A percentile compares a stretch with the other conserved stretches of the same genome.
These are phyloP conservation scores for Avicennia marina DNA, from an alignment of 257 asterid genomes.

Conservation along the genomic window DNA sequence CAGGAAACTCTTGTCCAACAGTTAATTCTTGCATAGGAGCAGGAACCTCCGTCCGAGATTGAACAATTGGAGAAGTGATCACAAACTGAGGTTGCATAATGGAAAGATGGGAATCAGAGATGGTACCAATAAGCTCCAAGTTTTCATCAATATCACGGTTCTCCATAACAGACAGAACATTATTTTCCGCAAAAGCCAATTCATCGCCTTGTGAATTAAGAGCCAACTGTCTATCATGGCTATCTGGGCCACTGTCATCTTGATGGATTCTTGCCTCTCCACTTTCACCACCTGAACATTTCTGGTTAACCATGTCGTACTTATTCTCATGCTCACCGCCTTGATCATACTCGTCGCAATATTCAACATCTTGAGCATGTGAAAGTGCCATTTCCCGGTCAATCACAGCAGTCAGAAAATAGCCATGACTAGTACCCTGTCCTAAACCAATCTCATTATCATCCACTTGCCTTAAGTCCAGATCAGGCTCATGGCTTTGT, in stretches of 20 bases:
- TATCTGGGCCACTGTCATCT: slow-evolving; percentile 23
- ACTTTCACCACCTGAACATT: slow-evolving; percentile 17
- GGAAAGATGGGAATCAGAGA: slow-evolving; percentile 22
- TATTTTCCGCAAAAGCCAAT: slow-evolving; percentile 29
- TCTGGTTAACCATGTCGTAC: slow-evolving; percentile 25
- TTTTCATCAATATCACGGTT: slow-evolving; percentile 29
- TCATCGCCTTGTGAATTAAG: slow-evolving; percentile 28
- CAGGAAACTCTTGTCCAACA: slow-evolving; percentile 94
- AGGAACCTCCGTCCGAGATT: slow-evolving; percentile 53
- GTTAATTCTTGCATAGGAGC: slow-evolving; percentile 62
- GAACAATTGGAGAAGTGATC: slow-evolving; percentile 62
- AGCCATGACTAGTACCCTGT: slow-evolving; percentile 19
- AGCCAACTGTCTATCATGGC: slow-evolving; percentile 27
- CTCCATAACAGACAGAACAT: slow-evolving; percentile 35
- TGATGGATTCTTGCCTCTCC: slow-evolving; percentile 22
- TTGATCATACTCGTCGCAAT: slow-evolving; percentile 22
- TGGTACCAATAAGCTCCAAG: slow-evolving; percentile 30
- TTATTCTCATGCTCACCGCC: slow-evolving; percentile 32
- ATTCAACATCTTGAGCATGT: slow-evolving; percentile 23
- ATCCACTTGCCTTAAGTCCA: slow-evolving; percentile 21
- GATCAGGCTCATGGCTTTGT: slow-evolving; percentile 24
- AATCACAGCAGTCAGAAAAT: slow-evolving; percentile 24
- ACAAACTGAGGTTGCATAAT: slow-evolving; percentile 35
- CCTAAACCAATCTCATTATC: slow-evolving; percentile 21
- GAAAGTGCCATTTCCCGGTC: slow-evolving; percentile 26